These are phyloP conservation scores for Peniophora sp. DNA, from an alignment of 1,284 basidiomycete genomes.

Conservation along the genomic window DNA sequence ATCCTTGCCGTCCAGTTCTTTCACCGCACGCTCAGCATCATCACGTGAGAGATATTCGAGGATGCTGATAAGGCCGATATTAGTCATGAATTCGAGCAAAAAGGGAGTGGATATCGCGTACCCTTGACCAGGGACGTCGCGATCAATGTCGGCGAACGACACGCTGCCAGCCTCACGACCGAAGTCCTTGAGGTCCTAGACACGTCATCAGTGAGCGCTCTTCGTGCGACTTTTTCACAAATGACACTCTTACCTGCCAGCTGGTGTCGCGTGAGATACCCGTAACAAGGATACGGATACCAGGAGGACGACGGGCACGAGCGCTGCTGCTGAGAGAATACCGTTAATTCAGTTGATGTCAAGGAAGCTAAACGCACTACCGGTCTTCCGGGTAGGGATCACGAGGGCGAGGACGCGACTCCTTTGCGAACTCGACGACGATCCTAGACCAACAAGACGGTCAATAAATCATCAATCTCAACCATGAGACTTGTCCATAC, in stretches of 20 bases:
- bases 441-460: constrained; percentile 43
- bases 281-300: constrained; percentile 76
- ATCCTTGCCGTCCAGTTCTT: constrained; percentile 75
- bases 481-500: background rate
- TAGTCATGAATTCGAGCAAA: constrained; percentile 1
- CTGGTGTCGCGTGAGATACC: constrained; percentile 88
- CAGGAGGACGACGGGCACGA: constrained; percentile 69
- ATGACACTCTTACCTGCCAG: constrained; percentile 76
- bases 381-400: constrained; percentile 54
- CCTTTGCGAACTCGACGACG: constrained; percentile 88
- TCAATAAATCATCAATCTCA: background rate
- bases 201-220: constrained; percentile 9
- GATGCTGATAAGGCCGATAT: constrained; percentile 42
- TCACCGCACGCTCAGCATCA: constrained; percentile 89
- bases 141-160: constrained; percentile 89
- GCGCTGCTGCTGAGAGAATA: constrained; percentile 23
- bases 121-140: constrained; percentile 80
- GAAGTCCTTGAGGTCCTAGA: constrained; percentile 92
- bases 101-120: constrained; percentile 1
- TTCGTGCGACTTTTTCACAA: background rate
- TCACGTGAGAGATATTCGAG: constrained; percentile 84
- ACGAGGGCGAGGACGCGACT: constrained; percentile 68
- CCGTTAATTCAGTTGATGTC: background rate
- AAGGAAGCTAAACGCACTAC: constrained; percentile 3
- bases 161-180: constrained; percentile 88